A percentile compares a stretch with the other conserved stretches of the same genome.
These are phyloP conservation scores for Gynochthodes officinalis DNA, from an alignment of 257 asterid genomes.

Conservation along the genomic window DNA sequence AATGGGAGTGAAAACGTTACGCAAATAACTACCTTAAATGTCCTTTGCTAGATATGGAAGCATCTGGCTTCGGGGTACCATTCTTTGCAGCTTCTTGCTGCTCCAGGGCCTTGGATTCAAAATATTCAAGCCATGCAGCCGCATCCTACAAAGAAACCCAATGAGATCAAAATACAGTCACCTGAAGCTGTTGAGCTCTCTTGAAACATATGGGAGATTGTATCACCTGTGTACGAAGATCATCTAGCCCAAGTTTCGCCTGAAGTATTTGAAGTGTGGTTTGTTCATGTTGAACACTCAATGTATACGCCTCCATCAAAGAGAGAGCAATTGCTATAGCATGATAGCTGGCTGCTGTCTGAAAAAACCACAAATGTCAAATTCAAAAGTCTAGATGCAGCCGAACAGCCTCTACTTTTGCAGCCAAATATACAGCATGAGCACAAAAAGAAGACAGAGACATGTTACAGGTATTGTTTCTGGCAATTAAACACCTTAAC, in stretches of 20 bases:
- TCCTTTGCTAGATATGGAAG: constrained; percentile 87
- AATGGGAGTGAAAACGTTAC: not conserved
- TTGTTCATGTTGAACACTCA: constrained; percentile 51
- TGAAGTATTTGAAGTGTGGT: constrained; percentile 48
- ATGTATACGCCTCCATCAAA: constrained; percentile 49
- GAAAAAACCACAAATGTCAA: constrained; percentile 11
- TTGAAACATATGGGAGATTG: constrained; percentile 7
- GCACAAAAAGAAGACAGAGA: not conserved
- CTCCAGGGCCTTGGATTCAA: constrained; percentile 83
- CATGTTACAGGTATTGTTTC: not conserved
- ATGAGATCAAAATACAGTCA: constrained; percentile 25
- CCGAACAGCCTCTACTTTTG: not conserved
- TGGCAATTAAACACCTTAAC: not conserved
- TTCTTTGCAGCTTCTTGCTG: constrained; percentile 89
- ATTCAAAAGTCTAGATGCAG: not conserved
- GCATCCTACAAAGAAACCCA: constrained; percentile 55
- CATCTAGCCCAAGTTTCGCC: constrained; percentile 45
- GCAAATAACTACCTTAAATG: constrained; percentile 53
- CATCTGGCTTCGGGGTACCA: constrained; percentile 84
- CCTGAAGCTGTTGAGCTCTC: constrained; percentile 1
- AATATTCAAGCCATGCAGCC: constrained; percentile 89
- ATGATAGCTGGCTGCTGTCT: constrained; percentile 55
- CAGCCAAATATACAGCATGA: not conserved
- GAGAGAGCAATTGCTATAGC: constrained; percentile 54
- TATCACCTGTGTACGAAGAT: constrained; percentile 48